These are phyloP conservation scores for Aspergillus carlsbadensis DNA, from an alignment of 495 filamentous ascomycete genomes.

Conservation along the genomic window DNA sequence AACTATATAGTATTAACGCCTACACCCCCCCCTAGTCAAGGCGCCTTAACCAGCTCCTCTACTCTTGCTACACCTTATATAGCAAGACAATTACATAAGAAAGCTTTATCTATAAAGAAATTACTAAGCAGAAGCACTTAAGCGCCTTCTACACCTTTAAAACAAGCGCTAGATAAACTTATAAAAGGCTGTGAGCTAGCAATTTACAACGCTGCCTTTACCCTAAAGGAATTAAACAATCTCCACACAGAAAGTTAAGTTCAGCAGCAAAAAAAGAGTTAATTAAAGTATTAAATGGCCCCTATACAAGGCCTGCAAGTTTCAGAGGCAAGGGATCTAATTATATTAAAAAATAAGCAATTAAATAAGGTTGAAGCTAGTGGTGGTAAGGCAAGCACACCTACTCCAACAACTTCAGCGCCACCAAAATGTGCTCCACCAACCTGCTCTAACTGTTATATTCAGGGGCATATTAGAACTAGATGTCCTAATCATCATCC, in stretches of 20 bases:
- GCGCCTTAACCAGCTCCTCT: not conserved
- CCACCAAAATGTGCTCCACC: not conserved
- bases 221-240: not conserved
- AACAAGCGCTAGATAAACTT: not conserved
- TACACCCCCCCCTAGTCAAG: too few relatives aligned
- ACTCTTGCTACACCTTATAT: slow-evolving; percentile 1
- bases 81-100: not conserved
- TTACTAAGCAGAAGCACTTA: not conserved
- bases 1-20: not conserved
- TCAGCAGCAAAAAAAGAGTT: not conserved
- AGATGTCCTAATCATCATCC: not conserved
- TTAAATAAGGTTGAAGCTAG: not conserved
- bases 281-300: too few relatives aligned
- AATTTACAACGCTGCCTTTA: not conserved
- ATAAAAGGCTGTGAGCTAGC: slow-evolving; percentile 2
- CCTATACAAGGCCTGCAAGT: not conserved
- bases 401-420: not conserved
- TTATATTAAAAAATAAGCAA: not conserved
- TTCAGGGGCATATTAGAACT: not conserved
- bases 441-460: not conserved
- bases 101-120: not conserved
- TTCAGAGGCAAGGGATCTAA: not conserved
- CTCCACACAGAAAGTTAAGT: not conserved
- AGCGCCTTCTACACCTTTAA: not conserved
- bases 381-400: not conserved